Evolutionary conservation across 2,329 filamentous ascomycete species (phyloP), one percentile per base, ranked within the genome.

Genomic region (Emericellopsis atlantica): DNA sequence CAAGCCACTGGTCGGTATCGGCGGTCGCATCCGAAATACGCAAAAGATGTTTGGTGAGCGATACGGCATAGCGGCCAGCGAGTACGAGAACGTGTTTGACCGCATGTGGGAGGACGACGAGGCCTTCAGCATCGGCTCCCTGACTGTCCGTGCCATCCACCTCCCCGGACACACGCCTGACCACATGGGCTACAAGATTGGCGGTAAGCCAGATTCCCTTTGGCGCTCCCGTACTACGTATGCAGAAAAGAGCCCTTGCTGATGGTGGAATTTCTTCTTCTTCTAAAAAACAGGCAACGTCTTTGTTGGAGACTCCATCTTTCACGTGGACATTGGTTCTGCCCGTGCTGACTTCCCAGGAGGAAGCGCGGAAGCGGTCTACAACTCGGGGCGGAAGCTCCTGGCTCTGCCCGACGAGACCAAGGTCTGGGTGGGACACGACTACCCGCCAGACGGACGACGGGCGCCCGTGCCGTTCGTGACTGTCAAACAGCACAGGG

Each of bases 111-210:
- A 68, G 0, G 72, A 79, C 34, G 64, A 74, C 29, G 72, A 78
- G 44, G 44, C 44, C 0, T 77, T 80, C 45, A 15, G 46, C 0
- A 61, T 81, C 32, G 75, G 76, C 0, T 41, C 51, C 0, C 26
- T 79, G 12, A 50, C 46, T 1, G 69, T 56, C 1, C 58, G 51
- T 3, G 72, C 65, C 0, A 51, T 79, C 0, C 68, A 79, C 46
- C 64, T 81, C 0, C 74, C 75, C 0, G 76, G 75, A 0, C 74
- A 80, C 46, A 79, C 74, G 0, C 72, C 74, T 0, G 76, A 80
- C 46, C 74, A 79, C 41, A 49, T 76, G 12, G 76, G 74, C 0
- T 81, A 81, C 45, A 54, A 58, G 29, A 67, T 79, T 39, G 72
- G 70, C 52, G 54, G 63, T 62, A 46, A 44, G 53, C 40, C n/a